A percentile compares a stretch with the other conserved stretches of the same genome.
Evolutionary conservation across 192 early-diverging fungal species (phyloP).

Genomic region (Coemansia sp.): DNA sequence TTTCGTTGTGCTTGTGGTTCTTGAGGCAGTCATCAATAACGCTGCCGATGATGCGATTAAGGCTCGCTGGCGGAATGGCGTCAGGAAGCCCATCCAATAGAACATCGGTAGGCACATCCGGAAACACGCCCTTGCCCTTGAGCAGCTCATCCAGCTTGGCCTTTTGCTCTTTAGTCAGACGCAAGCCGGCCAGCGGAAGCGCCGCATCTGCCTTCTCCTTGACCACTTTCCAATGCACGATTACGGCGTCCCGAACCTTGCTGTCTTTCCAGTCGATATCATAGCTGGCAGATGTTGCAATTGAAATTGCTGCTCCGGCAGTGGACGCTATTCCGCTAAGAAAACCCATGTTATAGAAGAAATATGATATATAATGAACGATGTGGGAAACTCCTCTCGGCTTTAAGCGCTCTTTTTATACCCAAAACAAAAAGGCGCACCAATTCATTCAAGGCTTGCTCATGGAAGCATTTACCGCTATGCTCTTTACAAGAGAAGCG

Average conservation of each 20-base stretch:
- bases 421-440: too few species aligned
- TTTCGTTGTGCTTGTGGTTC: constrained; percentile 32
- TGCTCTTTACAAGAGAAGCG: too few species aligned
- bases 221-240: constrained; percentile 31
- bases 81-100: constrained; percentile 28
- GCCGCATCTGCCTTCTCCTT: constrained; percentile 40
- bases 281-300: constrained; percentile 29
- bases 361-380: too few species aligned
- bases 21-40: constrained; percentile 41
- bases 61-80: constrained; percentile 44
- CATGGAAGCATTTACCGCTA: too few species aligned
- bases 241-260: constrained; percentile 22
- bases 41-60: constrained; percentile 39
- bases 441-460: too few species aligned
- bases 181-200: constrained; percentile 34
- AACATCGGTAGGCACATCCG: constrained; percentile 26
- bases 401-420: constrained; percentile 1
- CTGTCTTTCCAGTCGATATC: constrained; percentile 40
- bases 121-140: constrained; percentile 28
- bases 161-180: constrained; percentile 41
- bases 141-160: constrained; percentile 29
- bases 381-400: too few species aligned
- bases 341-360: constrained; percentile 35
- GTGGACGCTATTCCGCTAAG: constrained; percentile 17
- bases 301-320: constrained; percentile 21